Evolutionary conservation across 371 early-diverging fungal genomes (phyloP), one percentile per base, ranked within the genome.

Genomic region (Massospora cicadina): DNA sequence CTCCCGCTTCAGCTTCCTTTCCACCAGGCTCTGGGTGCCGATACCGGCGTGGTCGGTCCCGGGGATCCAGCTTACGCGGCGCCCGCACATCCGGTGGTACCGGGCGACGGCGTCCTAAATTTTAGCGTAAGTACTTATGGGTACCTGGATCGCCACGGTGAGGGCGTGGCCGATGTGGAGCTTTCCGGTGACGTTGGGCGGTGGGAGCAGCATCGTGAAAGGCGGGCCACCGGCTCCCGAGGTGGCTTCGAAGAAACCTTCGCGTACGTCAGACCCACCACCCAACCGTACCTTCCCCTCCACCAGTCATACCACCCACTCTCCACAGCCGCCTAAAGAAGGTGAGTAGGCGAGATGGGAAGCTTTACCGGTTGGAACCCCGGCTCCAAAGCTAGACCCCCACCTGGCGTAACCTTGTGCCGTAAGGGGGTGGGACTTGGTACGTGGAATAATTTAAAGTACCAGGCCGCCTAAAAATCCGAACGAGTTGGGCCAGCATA

Each of bases 21-120:
- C 95, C 2, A 98, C 95, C 12, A 98, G 93, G 0, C 89, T 81
- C 70, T 98, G 97, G 0, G 95, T 95, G 21, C 94, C 90, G 67
- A 98, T 98, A 58, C 98, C 98, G 23, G 98, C 98, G 73, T 98
- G 98, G 70, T 98, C 98, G 66, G 88, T 88, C 17, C 98, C 98
- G 17, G 97, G 96, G 21, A 95, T 80, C 82, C 87, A 98, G 12
- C 88, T 76, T 0, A 88, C 87, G 25, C 82, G 74, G 63, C 88
- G 79, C 28, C 93, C 93, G 13, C 77, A 73, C 91, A 96, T 91
- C 21, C 95, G 81, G 61, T 88, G 77, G 85, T 89, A 93, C 31
- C 98, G 79, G 0, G 82, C 85, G 63, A 97, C 67, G 7, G 88
- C 76, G 72, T 98, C 98, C 76, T 89, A 81, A 29, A 13, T 26